Evolutionary conservation across 2,329 filamentous ascomycete genomes (phyloP).

Genomic region (Pestalotiopsis fici): DNA sequence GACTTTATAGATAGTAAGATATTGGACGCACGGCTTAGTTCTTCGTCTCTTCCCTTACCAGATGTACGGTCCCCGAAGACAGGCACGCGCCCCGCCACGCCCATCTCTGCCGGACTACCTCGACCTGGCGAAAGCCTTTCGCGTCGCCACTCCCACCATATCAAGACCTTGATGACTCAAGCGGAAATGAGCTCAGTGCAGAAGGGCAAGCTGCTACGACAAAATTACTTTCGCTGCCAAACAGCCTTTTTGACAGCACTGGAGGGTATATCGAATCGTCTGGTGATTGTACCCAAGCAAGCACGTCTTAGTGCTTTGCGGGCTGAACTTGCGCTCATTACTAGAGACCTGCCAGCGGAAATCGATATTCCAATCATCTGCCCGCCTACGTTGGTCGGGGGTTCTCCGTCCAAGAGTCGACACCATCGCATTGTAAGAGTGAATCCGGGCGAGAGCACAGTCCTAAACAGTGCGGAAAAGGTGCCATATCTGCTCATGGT

Average conservation of each 20-base stretch:
- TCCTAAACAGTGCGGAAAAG: slow-evolving; percentile 83
- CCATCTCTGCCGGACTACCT: slow-evolving; percentile 55
- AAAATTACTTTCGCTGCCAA: slow-evolving; percentile 82
- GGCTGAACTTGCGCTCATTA: slow-evolving; percentile 78
- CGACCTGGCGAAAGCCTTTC: slow-evolving; percentile 50
- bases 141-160: slow-evolving; percentile 62
- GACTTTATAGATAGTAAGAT: slow-evolving; percentile 53
- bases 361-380: slow-evolving; percentile 83
- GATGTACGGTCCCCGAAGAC: slow-evolving; percentile 56
- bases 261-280: slow-evolving; percentile 81
- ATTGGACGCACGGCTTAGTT: slow-evolving; percentile 65
- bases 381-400: slow-evolving; percentile 72
- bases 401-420: slow-evolving; percentile 71
- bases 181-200: slow-evolving; percentile 65
- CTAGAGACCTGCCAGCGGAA: slow-evolving; percentile 79
- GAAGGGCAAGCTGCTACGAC: slow-evolving; percentile 71
- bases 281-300: slow-evolving; percentile 79
- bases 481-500: slow-evolving; percentile 86
- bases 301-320: slow-evolving; percentile 79
- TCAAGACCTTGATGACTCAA: slow-evolving; percentile 57
- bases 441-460: slow-evolving; percentile 82
- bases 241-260: slow-evolving; percentile 80
- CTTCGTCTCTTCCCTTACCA: slow-evolving; percentile 67
- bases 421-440: slow-evolving; percentile 83
- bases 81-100: slow-evolving; percentile 56